These are phyloP conservation scores for Schwanniomyces occidentalis DNA, from an alignment of 805 yeast genomes.

Conservation along the genomic window DNA sequence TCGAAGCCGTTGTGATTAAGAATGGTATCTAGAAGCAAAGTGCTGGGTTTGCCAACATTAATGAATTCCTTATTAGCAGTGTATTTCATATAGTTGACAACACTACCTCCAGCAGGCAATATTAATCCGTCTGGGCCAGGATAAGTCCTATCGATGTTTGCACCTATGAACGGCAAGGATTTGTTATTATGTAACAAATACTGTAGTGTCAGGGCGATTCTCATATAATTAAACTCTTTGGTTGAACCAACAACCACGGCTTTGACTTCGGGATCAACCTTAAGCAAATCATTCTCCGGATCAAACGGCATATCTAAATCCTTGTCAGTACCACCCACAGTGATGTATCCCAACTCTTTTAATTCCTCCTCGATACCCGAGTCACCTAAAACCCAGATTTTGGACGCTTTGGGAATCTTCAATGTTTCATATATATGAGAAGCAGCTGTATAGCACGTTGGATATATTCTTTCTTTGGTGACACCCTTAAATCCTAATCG, in stretches of 20 bases:
- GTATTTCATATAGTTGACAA: conserved; percentile 38
- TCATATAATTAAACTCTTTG: conserved; percentile 35
- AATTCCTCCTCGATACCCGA: conserved; percentile 38
- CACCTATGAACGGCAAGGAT: conserved; percentile 37
- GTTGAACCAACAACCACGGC: conserved; percentile 45
- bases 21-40: conserved; percentile 29
- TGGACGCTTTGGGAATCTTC: conserved; percentile 27
- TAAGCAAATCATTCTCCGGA: conserved; percentile 23
- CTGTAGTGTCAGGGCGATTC: conserved; percentile 38
- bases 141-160: conserved; percentile 41
- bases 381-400: conserved; percentile 44
- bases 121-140: conserved; percentile 40
- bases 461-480: conserved; percentile 29
- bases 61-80: conserved; percentile 33
- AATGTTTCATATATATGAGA: conserved; percentile 22
- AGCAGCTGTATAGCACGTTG: conserved; percentile 41
- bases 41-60: conserved; percentile 41
- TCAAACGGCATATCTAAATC: conserved; percentile 25
- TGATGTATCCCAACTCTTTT: conserved; percentile 29
- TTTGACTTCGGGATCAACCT: conserved; percentile 37
- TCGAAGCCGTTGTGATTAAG: conserved; percentile 27
- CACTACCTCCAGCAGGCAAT: conserved; percentile 43
- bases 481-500: conserved; percentile 30
- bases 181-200: conserved; percentile 33
- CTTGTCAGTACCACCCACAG: conserved; percentile 36